A percentile compares a stretch with the other conserved stretches of the same genome.
These are phyloP conservation scores for Leccinum uliginosum DNA, from an alignment of 768 basidiomycete genomes.

Conservation along the genomic window DNA sequence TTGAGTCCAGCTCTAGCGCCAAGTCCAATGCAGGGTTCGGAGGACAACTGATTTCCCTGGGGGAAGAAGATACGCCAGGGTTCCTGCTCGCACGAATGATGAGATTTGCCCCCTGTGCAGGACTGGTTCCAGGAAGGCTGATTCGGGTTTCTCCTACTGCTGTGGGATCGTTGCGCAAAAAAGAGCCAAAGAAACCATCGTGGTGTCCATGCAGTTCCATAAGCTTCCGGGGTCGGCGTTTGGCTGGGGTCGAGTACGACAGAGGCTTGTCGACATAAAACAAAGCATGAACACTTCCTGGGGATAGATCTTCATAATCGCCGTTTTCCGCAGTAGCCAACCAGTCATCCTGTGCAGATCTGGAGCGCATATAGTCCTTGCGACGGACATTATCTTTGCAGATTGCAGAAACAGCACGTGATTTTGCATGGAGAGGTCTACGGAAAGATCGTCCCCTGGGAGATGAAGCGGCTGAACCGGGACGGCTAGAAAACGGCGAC, in stretches of 20 bases:
- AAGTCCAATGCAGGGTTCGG: constrained; percentile 20
- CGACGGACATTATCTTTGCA: constrained; percentile 18
- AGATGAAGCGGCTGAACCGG: constrained; percentile 37
- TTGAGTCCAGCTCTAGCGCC: constrained; percentile 18
- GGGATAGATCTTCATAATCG: neutral
- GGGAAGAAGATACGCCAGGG: neutral
- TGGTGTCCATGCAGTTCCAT: neutral
- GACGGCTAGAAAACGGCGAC: constrained; percentile 46
- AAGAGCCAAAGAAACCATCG: neutral
- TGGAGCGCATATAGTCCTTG: constrained; percentile 27
- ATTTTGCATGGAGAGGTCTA: constrained; percentile 28
- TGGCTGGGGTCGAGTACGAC: constrained; percentile 25
- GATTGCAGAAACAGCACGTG: constrained; percentile 37
- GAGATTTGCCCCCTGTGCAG: neutral
- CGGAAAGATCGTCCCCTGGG: constrained; percentile 21
- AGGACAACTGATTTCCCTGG: neutral
- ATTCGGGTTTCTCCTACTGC: neutral
- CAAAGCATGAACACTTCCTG: constrained; percentile 5
- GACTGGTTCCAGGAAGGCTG: constrained; percentile 14
- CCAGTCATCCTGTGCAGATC: constrained; percentile 11
- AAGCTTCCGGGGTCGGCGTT: constrained; percentile 1
- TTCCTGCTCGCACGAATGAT: neutral
- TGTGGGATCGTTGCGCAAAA: neutral
- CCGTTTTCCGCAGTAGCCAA: constrained; percentile 8
- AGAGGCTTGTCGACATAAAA: constrained; percentile 23